Evolutionary conservation across 768 basidiomycete genomes (phyloP).

Genomic region (Russula virescens): DNA sequence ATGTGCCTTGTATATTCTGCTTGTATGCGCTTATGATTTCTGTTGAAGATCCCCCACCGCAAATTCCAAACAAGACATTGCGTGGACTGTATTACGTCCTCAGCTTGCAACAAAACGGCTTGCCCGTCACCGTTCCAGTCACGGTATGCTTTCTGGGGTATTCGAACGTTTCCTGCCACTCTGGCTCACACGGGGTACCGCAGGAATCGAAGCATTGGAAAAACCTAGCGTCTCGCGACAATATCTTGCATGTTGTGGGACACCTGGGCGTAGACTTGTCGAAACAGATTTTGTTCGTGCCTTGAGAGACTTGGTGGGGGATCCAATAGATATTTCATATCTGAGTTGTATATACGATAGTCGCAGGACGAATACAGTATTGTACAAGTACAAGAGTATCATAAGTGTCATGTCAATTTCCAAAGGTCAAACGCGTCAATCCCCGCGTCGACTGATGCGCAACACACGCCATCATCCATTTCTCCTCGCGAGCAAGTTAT

Average conservation of each 20-base stretch:
- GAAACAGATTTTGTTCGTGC: constrained; percentile 24
- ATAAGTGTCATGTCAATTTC: no score
- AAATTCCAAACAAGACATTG: constrained; percentile 3
- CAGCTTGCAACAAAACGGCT: background rate
- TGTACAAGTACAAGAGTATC: no score
- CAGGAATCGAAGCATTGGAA: constrained; percentile 25
- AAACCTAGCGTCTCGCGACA: constrained; percentile 7
- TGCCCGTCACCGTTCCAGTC: background rate
- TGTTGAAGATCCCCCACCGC: constrained; percentile 11
- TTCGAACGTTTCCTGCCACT: background rate
- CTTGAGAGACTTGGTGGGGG: background rate
- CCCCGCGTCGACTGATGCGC: constrained; percentile 3
- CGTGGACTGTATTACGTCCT: constrained; percentile 1
- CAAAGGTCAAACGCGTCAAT: no score
- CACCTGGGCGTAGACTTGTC: constrained; percentile 28
- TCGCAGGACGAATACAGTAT: no score
- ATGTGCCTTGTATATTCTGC: background rate
- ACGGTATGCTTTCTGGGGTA: constrained; percentile 5
- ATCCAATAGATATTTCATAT: background rate
- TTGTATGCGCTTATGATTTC: background rate
- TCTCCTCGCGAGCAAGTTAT: background rate
- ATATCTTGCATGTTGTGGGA: constrained; percentile 22
- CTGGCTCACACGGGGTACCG: background rate
- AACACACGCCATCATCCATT: background rate
- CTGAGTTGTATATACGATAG: background rate